Conservation (phyloP, 345 rosid genomes). For the Linum usitatissimum region DNA sequence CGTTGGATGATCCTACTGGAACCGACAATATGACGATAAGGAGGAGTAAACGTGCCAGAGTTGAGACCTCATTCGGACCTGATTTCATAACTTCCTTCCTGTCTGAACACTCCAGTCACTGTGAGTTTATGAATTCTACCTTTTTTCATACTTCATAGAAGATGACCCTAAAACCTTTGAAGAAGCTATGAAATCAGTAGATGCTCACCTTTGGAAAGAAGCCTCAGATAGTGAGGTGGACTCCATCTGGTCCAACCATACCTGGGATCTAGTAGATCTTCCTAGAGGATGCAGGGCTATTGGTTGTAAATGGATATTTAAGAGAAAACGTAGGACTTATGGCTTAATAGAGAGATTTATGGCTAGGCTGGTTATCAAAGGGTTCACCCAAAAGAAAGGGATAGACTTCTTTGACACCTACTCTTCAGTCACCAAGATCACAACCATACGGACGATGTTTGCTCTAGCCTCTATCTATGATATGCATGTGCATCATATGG, state of each 20-base stretch:
- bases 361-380: background rate
- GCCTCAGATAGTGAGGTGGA: background rate
- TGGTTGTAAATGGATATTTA: constrained; percentile 5
- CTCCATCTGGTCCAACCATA: background rate
- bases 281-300: background rate
- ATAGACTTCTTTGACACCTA: background rate
- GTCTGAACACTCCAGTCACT: too few relatives aligned
- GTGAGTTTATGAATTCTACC: too few relatives aligned
- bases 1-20: background rate
- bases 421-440: background rate
- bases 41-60: background rate
- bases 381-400: background rate
- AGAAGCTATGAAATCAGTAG: background rate
- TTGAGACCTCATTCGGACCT: background rate
- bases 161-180: background rate
- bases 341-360: constrained; percentile 1
- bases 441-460: background rate
- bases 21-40: background rate
- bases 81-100: background rate
- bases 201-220: background rate
- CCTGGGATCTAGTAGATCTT: background rate
- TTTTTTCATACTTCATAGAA: too few relatives aligned
- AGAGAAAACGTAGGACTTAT: background rate
- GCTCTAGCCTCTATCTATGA: background rate
- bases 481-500: background rate